Evolutionary conservation across 2,329 filamentous ascomycete genomes (phyloP).

Genomic region (Colletotrichum chlorophyti): DNA sequence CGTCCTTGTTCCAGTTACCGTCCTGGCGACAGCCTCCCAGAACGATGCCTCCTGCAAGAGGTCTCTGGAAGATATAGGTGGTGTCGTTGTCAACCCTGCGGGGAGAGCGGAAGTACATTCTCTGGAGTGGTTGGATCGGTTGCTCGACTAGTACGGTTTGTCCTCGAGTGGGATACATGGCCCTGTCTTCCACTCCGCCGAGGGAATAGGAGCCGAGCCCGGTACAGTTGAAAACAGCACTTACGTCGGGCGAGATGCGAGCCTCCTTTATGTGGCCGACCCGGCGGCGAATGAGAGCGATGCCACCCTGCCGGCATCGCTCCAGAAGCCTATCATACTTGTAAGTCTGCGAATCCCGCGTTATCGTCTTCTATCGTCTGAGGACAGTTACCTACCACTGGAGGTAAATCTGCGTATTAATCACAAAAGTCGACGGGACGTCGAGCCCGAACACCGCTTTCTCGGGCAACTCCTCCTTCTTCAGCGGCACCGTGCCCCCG

Average conservation of each 20-base stretch:
- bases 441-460: slow-evolving; percentile 42
- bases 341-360: too few species aligned
- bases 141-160: slow-evolving; percentile 58
- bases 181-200: slow-evolving; percentile 80
- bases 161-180: slow-evolving; percentile 78
- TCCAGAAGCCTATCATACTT: slow-evolving; percentile 64
- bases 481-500: slow-evolving; percentile 40
- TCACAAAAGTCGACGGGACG: slow-evolving; percentile 43
- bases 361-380: too few species aligned
- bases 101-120: slow-evolving; percentile 48
- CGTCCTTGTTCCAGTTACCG: slow-evolving; percentile 38
- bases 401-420: slow-evolving; percentile 86
- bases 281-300: slow-evolving; percentile 67
- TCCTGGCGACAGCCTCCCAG: slow-evolving; percentile 42
- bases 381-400: slow-evolving; percentile 59
- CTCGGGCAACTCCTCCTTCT: slow-evolving; percentile 37
- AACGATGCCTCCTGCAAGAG: slow-evolving; percentile 41
- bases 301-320: slow-evolving; percentile 78
- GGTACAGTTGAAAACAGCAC: slow-evolving; percentile 78
- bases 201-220: slow-evolving; percentile 78
- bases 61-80: slow-evolving; percentile 51
- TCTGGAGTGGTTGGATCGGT: slow-evolving; percentile 42
- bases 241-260: slow-evolving; percentile 61
- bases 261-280: slow-evolving; percentile 79
- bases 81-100: slow-evolving; percentile 47